These are phyloP conservation scores for Erigeron philadelphicus DNA, from an alignment of 140 eudicot genomes.

Conservation along the genomic window DNA sequence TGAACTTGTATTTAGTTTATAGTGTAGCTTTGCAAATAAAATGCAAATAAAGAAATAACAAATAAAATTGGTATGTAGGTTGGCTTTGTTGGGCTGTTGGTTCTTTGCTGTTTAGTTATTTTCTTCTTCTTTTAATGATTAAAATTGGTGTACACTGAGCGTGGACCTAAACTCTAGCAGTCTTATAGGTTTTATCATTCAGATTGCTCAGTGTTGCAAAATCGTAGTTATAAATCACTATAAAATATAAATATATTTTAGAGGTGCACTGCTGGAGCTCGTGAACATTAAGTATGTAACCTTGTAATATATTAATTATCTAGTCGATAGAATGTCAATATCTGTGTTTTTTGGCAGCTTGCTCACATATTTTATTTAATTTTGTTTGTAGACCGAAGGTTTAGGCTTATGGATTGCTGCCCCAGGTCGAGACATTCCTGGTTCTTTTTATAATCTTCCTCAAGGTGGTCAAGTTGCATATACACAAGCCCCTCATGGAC, in stretches of 20 bases:
- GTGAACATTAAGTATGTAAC: too few species aligned
- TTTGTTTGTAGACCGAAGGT: slow-evolving; percentile 63
- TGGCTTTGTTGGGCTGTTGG: too few species aligned
- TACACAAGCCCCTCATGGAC: slow-evolving; percentile 62
- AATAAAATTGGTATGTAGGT: too few species aligned
- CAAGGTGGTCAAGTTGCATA: slow-evolving; percentile 77
- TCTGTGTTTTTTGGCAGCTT: neutral
- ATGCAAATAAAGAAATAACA: too few species aligned
- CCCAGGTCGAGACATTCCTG: slow-evolving; percentile 65
- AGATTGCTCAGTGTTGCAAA: neutral
- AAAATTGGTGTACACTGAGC: too few species aligned
- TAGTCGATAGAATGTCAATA: neutral
- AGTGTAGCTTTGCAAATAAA: too few species aligned
- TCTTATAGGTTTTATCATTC: too few species aligned
- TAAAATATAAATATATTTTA: neutral
- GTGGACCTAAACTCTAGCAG: too few species aligned
- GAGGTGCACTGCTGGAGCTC: neutral
- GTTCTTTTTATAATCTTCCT: slow-evolving; percentile 72
- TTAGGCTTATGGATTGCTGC: slow-evolving; percentile 65
- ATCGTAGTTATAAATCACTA: neutral
- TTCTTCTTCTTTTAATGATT: too few species aligned
- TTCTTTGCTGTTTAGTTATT: too few species aligned
- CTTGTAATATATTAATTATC: too few species aligned
- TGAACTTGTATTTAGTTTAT: neutral
- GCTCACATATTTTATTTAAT: neutral